Evolutionary conservation across 176 grass and related monocot genomes (phyloP).

Genomic region (Lolium multiflorum): DNA sequence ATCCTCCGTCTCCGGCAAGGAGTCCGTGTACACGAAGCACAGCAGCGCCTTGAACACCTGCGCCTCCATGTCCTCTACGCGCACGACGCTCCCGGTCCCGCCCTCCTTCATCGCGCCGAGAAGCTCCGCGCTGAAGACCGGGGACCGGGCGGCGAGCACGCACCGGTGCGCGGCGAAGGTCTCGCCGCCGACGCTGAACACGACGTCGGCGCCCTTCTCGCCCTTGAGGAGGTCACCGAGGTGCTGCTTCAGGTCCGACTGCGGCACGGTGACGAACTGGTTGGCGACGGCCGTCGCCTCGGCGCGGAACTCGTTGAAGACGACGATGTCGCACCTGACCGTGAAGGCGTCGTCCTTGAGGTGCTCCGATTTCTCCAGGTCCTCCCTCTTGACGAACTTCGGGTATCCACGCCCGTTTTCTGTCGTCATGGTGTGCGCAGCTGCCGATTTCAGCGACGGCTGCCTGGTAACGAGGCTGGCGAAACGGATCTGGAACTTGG

Average conservation of each 20-base stretch:
- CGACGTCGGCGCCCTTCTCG: not conserved
- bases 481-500: not conserved
- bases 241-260: conserved; percentile 33
- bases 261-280: not conserved
- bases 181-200: conserved; percentile 20
- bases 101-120: conserved; percentile 45
- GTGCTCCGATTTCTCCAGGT: not conserved
- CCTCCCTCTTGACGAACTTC: not conserved
- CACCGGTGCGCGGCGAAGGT: not conserved
- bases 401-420: not conserved
- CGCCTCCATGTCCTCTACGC: conserved; percentile 41
- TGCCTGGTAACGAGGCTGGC: not conserved
- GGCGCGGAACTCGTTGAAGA: not conserved
- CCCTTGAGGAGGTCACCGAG: conserved; percentile 13
- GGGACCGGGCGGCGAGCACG: conserved; percentile 7
- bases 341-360: not conserved
- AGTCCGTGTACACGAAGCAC: not conserved
- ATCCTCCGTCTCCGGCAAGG: not conserved
- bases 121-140: conserved; percentile 46
- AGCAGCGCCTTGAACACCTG: conserved; percentile 39
- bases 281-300: not conserved
- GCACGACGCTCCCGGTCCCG: not conserved
- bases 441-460: not conserved
- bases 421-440: not conserved
- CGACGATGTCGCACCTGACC: not conserved